Evolutionary conservation across 1,139 yeast genomes (phyloP).

Genomic region (Taphrina deformans): DNA sequence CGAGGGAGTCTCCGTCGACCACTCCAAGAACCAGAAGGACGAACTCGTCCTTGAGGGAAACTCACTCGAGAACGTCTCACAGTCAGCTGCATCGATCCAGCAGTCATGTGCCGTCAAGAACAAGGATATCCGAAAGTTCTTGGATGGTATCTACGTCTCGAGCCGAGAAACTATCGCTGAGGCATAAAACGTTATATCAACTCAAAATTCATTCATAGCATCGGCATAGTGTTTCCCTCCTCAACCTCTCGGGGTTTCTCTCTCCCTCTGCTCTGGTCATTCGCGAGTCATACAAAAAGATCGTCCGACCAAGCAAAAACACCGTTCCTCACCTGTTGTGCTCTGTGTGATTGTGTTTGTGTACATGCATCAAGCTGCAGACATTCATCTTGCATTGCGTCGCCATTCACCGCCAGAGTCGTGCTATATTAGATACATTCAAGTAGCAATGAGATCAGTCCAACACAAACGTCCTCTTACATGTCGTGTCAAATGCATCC

Average conservation of each 20-base stretch:
- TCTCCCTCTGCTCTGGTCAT: slow-evolving; percentile 15
- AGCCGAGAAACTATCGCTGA: slow-evolving; percentile 88
- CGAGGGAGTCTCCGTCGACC: slow-evolving; percentile 87
- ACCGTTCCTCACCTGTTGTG: no score
- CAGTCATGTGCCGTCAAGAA: slow-evolving; percentile 98
- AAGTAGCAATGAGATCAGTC: no score
- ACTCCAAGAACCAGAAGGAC: slow-evolving; percentile 85
- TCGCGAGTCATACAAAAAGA: slow-evolving; percentile 14
- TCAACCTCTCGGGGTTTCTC: background rate
- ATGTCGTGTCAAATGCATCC: no score
- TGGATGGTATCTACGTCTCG: slow-evolving; percentile 97
- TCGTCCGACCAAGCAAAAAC: slow-evolving; percentile 27
- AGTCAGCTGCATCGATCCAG: slow-evolving; percentile 97
- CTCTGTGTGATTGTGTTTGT: background rate
- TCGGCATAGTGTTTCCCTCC: slow-evolving; percentile 17
- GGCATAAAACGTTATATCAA: slow-evolving; percentile 39
- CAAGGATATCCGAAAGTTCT: slow-evolving; percentile 99
- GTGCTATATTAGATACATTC: no score
- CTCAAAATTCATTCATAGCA: slow-evolving; percentile 14
- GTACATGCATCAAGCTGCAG: background rate
- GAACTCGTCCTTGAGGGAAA: slow-evolving; percentile 90
- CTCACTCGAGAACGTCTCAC: slow-evolving; percentile 97
- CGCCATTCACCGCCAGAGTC: no score
- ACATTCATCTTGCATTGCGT: background rate
- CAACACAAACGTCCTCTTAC: no score